Base-by-base conservation (phyloP, 2,329 filamentous ascomycete genomes). In the Didymella lethalis region DNA sequence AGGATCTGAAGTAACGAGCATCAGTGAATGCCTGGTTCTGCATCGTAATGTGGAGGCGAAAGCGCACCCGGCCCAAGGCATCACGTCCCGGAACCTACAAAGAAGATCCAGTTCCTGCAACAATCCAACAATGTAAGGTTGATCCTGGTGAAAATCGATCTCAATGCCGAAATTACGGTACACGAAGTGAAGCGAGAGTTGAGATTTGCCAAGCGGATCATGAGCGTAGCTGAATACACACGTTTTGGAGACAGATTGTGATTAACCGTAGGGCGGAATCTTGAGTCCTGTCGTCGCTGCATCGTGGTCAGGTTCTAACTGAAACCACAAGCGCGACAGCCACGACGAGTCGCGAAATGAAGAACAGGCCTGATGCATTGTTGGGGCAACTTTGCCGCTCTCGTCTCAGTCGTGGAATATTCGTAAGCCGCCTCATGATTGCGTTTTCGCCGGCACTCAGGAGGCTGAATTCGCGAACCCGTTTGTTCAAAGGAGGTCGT, bases 291-390 rank as follows among this genome's bases (percentile, higher is more conserved):
- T 54, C 20, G 32, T 49, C 25, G 29, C 26, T 31, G 38, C 45
- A 20, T 40, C 31, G 32, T 18, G 40, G 49, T 51, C 32, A 43
- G 48, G 20, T 57, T 48, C 20, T 46, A 28, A 32, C 40, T 58
- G 49, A 58, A 54, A 54, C 56, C n/a, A 43, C 34, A 54, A 54
- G 56, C 46, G 56, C 49, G 38, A 52, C 55, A 58, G 29, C 40
- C 32, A 36, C 45, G 44, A 53, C n/a, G 45, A 52, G n/a, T 38
- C 38, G 26, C 38, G 23, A 16, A 18, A 31, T 53, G 44, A n/a
- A 10, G 31, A n/a, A 23, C 28, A 44, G 48, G 31, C 38, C 32
- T 23, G 20, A 34, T 26, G 10, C 31, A 26, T 18, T 26, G 49
- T 28, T 45, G 38, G 26, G 56, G 49, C 26, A 58, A 46, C 7